Base-by-base conservation (phyloP, 768 basidiomycete species). In the Mycena crocata region DNA sequence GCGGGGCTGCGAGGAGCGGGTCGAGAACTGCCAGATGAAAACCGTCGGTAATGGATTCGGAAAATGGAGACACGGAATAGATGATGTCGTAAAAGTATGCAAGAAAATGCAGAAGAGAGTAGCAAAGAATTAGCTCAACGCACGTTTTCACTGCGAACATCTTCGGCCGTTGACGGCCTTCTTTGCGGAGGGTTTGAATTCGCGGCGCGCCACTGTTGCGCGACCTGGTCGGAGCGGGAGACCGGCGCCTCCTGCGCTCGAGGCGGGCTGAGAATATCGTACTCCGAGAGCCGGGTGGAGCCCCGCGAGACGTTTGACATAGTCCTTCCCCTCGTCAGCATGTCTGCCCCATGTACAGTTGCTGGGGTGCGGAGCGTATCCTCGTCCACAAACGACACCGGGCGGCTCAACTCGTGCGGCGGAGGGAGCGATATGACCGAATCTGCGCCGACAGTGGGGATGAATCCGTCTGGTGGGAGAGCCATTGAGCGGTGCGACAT, bases 391-490 rank as follows among this genome's bases (percentile, higher is more conserved):
- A 64, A 60, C 19, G 70, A 60, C 3, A 50, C 68, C 17, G 75
- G 75, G 13, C 73, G 74, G 21, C 76, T 79, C 23, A 87, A 65
- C 62, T 82, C 86, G 59, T 87, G 84, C 1, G 87, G 87, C 23
- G 86, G 82, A 7, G 86, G 86, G n/a, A 88, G 76, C 6, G 74
- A 65, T 21, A 86, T 85, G 23, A 77, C 73, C 13, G 78, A 77
- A 61, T 82, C 77, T 0, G 77, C 62, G 17, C 78, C 39, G 65
- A 82, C 49, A n/a, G 72, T 79, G 0, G 87, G 87, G 58, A 88
- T 86, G 62, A 78, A 87, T 6, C 78, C 80, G n/a, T 88, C 87
- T 0, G 84, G 85, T 9, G 80, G 85, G 12, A 83, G 51, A 12
- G 75, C 64, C 15, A 79, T 69, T 2, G 75, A 67, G 23, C 75